Evolutionary conservation across 371 early-diverging fungal species (phyloP), one percentile per base, ranked within the genome.

Genomic region (Rhizopus arrhizus): DNA sequence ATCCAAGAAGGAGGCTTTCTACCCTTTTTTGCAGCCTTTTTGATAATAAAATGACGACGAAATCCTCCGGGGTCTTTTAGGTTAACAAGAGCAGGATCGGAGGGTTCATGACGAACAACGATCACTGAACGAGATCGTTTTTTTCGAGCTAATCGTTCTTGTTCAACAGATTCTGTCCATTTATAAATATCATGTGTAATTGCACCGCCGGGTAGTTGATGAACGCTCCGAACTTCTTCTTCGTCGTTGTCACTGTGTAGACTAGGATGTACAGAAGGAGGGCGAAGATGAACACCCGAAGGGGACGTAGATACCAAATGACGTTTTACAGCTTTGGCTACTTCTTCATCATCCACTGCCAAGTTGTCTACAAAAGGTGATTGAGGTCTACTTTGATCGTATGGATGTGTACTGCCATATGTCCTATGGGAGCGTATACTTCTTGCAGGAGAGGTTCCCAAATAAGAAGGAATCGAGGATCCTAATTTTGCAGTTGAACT

Each of bases 21-120:
- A 29, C 48, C 91, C 55, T 83, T 71, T 47, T 77, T 76, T 31
- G 74, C 78, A 9, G 48, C 48, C 9, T 10, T 48, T 28, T 29
- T 48, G 29, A 48, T 29, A 22, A 97, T 64, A 76, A 88, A 95
- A 70, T 93, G 90, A 9, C 97, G 85, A 36, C 96, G 87, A 72
- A 97, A 94, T 47, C 92, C 93, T 61, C 97, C 97, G 1, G 97
- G 96, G 54, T 78, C 72, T 53, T 70, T 78, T 29, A 85, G 66
- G n/a, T 65, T 65, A 6, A 70, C 64, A 8, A 77, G 57, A 5
- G 66, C 59, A 31, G 81, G 75, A 59, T 80, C 81, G 5, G 57
- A 46, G 8, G 64, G 69, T 43, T 67, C 70, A 35, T 61, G 38
- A 12, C 70, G 58, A 8, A 68, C 59, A 3, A 72, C 50, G 33